Conservation (phyloP, 1,139 yeast species). For the Kurtzmaniella quercitrusa region DNA sequence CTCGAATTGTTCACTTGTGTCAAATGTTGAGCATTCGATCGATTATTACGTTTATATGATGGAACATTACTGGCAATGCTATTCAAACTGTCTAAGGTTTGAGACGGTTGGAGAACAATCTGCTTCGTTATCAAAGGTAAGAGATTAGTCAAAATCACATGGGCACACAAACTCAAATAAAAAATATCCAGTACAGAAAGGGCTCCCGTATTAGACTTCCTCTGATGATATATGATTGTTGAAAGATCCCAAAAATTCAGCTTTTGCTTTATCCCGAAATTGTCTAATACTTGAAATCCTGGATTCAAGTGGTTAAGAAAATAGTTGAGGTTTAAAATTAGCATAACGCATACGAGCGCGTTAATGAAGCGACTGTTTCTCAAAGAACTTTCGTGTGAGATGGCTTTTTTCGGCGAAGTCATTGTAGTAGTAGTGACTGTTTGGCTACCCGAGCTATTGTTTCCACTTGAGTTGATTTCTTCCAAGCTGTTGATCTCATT, state of each 20-base stretch:
- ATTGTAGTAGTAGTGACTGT: not conserved
- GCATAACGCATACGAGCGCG: conserved; percentile 25
- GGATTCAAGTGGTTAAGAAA: conserved; percentile 13
- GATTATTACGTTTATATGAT: conserved; percentile 10
- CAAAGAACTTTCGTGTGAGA: not conserved
- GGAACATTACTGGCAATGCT: conserved; percentile 23
- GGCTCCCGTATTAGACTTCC: not conserved
- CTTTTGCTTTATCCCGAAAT: not conserved
- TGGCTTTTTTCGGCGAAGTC: not conserved
- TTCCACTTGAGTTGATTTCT: not conserved
- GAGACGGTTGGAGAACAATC: conserved; percentile 24
- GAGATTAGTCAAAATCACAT: conserved; percentile 37
- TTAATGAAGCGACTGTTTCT: not conserved
- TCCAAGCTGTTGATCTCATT: not conserved
- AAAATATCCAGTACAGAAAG: conserved; percentile 20
- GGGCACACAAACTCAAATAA: conserved; percentile 39
- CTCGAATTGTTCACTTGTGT: not conserved
- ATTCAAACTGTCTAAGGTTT: conserved; percentile 30
- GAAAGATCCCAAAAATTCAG: conserved; percentile 1
- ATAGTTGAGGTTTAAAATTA: conserved; percentile 28
- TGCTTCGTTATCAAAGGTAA: conserved; percentile 25
- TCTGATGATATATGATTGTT: not conserved
- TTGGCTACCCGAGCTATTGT: not conserved
- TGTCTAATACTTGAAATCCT: not conserved
- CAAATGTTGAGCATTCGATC: conserved; percentile 4